Evolutionary conservation across 2,329 filamentous ascomycete genomes (phyloP).

Genomic region (Colletotrichum sp.): DNA sequence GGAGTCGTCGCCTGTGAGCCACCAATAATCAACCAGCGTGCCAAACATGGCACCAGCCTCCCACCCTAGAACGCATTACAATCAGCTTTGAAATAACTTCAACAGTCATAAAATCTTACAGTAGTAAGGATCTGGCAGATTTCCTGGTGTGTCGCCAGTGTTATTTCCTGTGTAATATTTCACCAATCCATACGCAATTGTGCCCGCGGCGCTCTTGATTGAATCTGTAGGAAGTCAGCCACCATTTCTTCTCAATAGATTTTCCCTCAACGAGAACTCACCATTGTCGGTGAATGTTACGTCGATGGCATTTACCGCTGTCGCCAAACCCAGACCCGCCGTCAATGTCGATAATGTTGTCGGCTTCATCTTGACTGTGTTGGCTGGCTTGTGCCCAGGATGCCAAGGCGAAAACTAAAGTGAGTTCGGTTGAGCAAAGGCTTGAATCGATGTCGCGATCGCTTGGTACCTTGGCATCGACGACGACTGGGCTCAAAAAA

Average conservation of each 20-base stretch:
- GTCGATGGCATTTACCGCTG: background rate
- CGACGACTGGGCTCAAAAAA: background rate
- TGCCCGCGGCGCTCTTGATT: conserved; percentile 43
- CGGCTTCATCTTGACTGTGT: background rate
- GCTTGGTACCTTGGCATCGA: background rate
- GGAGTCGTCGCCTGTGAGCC: conserved; percentile 69
- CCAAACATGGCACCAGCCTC: conserved; percentile 76
- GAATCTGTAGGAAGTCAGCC: background rate
- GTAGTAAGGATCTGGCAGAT: conserved; percentile 65
- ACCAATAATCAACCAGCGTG: conserved; percentile 75
- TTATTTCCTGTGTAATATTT: conserved; percentile 58
- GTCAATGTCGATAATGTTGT: background rate
- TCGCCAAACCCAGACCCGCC: background rate
- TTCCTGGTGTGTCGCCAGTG: conserved; percentile 62
- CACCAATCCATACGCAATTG: conserved; percentile 40
- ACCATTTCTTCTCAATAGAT: background rate
- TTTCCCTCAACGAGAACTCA: background rate
- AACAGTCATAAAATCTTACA: conserved; percentile 17
- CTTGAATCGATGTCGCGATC: background rate
- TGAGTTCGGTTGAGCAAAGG: background rate
- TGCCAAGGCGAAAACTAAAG: background rate
- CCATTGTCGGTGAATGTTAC: conserved; percentile 2
- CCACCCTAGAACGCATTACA: conserved; percentile 59
- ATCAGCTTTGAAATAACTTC: conserved; percentile 39
- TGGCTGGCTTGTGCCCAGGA: background rate